Conservation (phyloP, 257 asterid species). For the Salvia rosmarinus region DNA sequence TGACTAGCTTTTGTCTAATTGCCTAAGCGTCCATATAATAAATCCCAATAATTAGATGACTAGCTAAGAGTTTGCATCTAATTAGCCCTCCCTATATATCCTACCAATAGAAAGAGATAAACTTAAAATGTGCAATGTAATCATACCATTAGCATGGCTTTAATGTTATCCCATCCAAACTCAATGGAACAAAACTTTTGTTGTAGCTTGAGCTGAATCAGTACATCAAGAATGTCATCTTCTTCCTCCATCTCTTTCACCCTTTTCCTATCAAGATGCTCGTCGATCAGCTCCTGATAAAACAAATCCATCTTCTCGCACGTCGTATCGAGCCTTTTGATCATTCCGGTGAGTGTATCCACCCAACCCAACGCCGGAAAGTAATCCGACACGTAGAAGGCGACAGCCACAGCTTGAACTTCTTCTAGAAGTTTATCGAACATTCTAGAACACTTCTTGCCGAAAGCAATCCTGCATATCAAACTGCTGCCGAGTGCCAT, state of each 20-base stretch:
- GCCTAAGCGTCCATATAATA: no score
- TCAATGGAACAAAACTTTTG: slow-evolving; percentile 9
- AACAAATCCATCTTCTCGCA: slow-evolving; percentile 26
- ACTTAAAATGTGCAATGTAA: no score
- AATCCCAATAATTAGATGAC: no score
- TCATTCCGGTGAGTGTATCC: slow-evolving; percentile 25
- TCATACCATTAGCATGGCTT: slow-evolving; percentile 34
- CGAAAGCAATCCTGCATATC: slow-evolving; percentile 15
- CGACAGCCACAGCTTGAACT: neutral
- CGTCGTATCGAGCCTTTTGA: neutral
- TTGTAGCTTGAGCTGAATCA: slow-evolving; percentile 27
- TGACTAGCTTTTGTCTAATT: no score
- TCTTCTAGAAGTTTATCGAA: neutral
- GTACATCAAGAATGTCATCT: slow-evolving; percentile 34
- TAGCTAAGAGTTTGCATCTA: no score
- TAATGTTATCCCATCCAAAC: slow-evolving; percentile 25
- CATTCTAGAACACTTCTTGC: no score
- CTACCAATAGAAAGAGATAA: no score
- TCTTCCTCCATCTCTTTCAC: neutral
- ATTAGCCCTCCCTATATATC: no score
- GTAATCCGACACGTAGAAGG: slow-evolving; percentile 28
- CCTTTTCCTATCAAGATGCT: slow-evolving; percentile 21
- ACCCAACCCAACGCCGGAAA: slow-evolving; percentile 37
- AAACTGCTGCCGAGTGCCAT: neutral
- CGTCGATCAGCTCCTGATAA: slow-evolving; percentile 41